Base-by-base conservation (phyloP, 805 yeast genomes). In the Tetrapisispora phaffii region DNA sequence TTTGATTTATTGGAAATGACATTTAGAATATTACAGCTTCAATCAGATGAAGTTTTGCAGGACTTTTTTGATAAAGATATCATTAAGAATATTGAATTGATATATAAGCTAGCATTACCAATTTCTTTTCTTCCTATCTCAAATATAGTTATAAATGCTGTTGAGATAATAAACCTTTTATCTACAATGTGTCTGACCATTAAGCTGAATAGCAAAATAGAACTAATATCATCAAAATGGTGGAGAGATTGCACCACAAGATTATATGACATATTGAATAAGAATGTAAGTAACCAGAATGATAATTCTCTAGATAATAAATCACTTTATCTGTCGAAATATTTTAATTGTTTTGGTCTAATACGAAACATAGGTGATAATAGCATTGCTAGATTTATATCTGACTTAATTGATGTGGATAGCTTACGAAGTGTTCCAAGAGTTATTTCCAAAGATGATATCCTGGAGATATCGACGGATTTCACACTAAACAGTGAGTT, bases 1-100 rank as follows among this genome's bases (percentile, higher is more conserved):
- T 68, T 77, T 59, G 88, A 82, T 54, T 62, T 78, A 2, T 51
- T 82, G 19, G 87, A 81, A 51, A 63, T 67, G 0, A 58, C 77
- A 16, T 54, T 65, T 23, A 42, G 57, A 47, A 55, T 62, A 32
- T 44, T 57, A 20, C 50, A 57, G 44, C 47, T 54, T 29, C 48
- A 53, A 26, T 36, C 55, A 15, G 26, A 43, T n/a, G 45, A 44
- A 9, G 45, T 35, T 4, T 48, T 50, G 13, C 13, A 26, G 3
- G 49, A 47, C 15, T 35, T 68, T 56, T 47, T 56, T n/a, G 60
- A 55, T 38, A 35, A 40, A 3, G 26, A 44, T 4, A 21, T 58
- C 2, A 32, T 54, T n/a, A 49, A 47, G 17, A 48, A 55, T 3
- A 37, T 72, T 60, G 68, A 59, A 45, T 17, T 53, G 34, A 38